These are phyloP conservation scores for Fusarium musae DNA, from an alignment of 2,329 filamentous ascomycete genomes.

Conservation along the genomic window DNA sequence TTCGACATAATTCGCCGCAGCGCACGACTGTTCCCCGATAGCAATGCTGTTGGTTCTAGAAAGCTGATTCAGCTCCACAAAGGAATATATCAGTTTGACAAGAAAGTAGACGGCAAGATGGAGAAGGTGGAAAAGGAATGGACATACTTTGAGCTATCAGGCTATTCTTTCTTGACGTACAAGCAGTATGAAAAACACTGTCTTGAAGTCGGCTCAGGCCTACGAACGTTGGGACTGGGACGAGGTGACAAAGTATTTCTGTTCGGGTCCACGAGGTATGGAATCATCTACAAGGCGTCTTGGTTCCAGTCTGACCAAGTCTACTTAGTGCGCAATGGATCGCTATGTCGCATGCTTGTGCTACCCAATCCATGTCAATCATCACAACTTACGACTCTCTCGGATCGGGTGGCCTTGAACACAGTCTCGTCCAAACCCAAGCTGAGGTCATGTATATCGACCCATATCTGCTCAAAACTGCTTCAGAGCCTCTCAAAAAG, in stretches of 20 bases:
- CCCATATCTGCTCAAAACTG: slow-evolving; percentile 75
- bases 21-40: slow-evolving; percentile 68
- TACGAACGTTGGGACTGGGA: slow-evolving; percentile 77
- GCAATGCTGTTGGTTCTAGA: slow-evolving; percentile 74
- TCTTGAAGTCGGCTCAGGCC: slow-evolving; percentile 74
- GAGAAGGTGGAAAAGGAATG: slow-evolving; percentile 87
- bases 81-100: slow-evolving; percentile 88
- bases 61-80: slow-evolving; percentile 80
- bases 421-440: slow-evolving; percentile 85
- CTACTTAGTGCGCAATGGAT: slow-evolving; percentile 80
- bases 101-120: slow-evolving; percentile 82
- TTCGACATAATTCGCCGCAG: slow-evolving; percentile 81
- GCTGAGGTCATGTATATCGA: slow-evolving; percentile 88
- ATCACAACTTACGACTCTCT: slow-evolving; percentile 96
- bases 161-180: slow-evolving; percentile 80
- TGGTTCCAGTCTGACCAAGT: background rate
- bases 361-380: slow-evolving; percentile 88
- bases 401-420: slow-evolving; percentile 82
- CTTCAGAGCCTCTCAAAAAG: slow-evolving; percentile 65
- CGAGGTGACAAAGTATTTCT: slow-evolving; percentile 77
- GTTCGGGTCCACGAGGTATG: slow-evolving; percentile 80
- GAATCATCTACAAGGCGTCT: background rate
- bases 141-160: slow-evolving; percentile 85
- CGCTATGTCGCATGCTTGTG: slow-evolving; percentile 78
- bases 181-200: slow-evolving; percentile 79